phyloP scores from a whole-genome alignment of 2,329 filamentous ascomycete genomes.

The Pyrenochaeta sp. region DNA sequence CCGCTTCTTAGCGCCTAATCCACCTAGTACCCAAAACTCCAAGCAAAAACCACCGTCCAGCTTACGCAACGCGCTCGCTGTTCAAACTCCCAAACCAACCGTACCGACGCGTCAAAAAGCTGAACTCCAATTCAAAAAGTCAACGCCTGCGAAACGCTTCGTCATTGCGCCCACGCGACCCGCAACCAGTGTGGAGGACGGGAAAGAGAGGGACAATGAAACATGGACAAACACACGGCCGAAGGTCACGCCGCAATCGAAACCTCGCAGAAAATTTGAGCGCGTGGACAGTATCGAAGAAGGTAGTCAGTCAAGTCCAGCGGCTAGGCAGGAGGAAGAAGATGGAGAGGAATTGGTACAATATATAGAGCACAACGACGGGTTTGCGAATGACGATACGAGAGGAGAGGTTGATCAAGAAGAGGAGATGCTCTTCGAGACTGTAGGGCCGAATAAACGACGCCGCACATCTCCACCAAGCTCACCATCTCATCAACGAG shows the following conservation, averaged over 20 bases:
- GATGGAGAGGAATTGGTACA: constrained; percentile 13
- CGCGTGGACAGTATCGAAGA: constrained; percentile 48
- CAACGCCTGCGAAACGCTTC: constrained; percentile 46
- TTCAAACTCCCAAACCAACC: constrained; percentile 16
- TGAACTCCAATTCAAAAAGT: constrained; percentile 20
- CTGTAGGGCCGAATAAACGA: constrained; percentile 30
- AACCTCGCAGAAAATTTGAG: constrained; percentile 27
- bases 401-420: constrained; percentile 14
- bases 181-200: not conserved
- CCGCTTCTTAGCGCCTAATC: constrained; percentile 41
- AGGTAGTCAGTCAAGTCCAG: constrained; percentile 32
- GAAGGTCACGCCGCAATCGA: constrained; percentile 23
- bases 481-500: constrained; percentile 12
- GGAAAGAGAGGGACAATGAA: constrained; percentile 9
- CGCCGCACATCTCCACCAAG: constrained; percentile 29
- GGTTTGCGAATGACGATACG: constrained; percentile 9
- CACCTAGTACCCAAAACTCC: constrained; percentile 23
- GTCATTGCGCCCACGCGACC: constrained; percentile 30
- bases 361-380: constrained; percentile 21
- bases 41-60: constrained; percentile 32
- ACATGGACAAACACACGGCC: constrained; percentile 1
- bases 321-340: constrained; percentile 8
- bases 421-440: constrained; percentile 40
- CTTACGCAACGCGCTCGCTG: constrained; percentile 30
- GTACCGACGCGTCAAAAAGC: not conserved